These are phyloP conservation scores for Phyllosticta paracitricarpa DNA, from an alignment of 2,329 filamentous ascomycete species.

Conservation along the genomic window DNA sequence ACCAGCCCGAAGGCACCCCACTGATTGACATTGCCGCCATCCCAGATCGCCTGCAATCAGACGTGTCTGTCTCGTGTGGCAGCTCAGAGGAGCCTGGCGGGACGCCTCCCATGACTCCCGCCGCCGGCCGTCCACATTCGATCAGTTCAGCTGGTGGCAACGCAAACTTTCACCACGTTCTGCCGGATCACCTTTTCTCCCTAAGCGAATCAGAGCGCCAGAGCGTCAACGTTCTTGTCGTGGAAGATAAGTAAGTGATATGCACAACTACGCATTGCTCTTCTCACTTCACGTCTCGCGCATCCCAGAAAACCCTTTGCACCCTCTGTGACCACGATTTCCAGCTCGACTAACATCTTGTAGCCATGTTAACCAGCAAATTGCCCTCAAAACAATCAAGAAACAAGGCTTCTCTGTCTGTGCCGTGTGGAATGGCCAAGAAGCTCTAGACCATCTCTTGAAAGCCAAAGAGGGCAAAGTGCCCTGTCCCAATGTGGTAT, in stretches of 20 bases:
- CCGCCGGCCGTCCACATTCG: conserved; percentile 8
- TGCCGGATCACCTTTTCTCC: conserved; percentile 30
- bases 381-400: conserved; percentile 63
- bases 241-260: conserved; percentile 63
- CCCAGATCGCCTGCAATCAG: conserved; percentile 53
- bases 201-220: conserved; percentile 49
- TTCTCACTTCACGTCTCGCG: too few relatives aligned
- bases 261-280: too few relatives aligned
- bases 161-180: conserved; percentile 14
- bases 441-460: conserved; percentile 62
- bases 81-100: conserved; percentile 49
- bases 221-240: conserved; percentile 60
- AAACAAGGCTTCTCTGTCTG: conserved; percentile 63
- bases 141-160: not conserved
- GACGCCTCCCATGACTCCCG: conserved; percentile 32
- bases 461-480: conserved; percentile 41
- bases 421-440: conserved; percentile 68
- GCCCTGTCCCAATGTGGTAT: conserved; percentile 59
- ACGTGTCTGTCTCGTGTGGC: conserved; percentile 51
- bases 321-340: not conserved
- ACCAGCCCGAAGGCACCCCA: conserved; percentile 37
- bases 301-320: not conserved
- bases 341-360: not conserved
- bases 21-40: conserved; percentile 54
- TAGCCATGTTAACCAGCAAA: conserved; percentile 58